Evolutionary conservation across 208 protist genomes (phyloP), one percentile per base, ranked within the genome.

Genomic region (Wallacemonas sp.): DNA sequence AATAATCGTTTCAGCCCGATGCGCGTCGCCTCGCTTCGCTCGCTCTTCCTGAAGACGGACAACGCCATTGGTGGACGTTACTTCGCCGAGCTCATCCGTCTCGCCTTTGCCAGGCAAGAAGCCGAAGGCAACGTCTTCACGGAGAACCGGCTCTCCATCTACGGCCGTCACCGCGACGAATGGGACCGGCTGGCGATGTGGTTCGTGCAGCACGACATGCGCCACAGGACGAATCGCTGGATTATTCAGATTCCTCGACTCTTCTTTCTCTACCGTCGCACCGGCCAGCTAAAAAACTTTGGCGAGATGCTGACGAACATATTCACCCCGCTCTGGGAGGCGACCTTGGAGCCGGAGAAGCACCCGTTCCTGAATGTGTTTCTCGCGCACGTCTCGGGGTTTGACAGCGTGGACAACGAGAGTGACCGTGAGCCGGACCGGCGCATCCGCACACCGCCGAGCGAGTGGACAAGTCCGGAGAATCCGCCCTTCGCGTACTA

Each of bases 241-340:
- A 89, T 99, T 63, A 90, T 99, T 24, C 98, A 99, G 73, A 80
- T 98, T 1, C 97, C 95, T 6, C 79, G 97, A 3, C 78, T 98
- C 52, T 96, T 87, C 62, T 50, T 50, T 19, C 60, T 97, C 9
- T 97, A 96, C 71, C 65, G 73, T 19, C 72, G 79, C 26, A 83
- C 66, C 3, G 78, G 79, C 15, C 63, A 71, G 33, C 66, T 98
- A 1, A 58, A 66, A 17, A 97, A 53, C 66, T 99, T 99, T 69
- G 71, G 84, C 30, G 78, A 99, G 27, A 87, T 99, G 71, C 72
- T 99, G 9, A 52, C 80, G 24, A 98, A 98, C 86, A 87, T 99
- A 26, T 99, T 99, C 78, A 54, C 79, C 42, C 98, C 98, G 8
- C 76, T 99, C n/a, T 99, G 99, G 76, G 93, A 99, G 50, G 98